Base-by-base conservation (phyloP, 306 rosid species). In the Quercus robur region DNA sequence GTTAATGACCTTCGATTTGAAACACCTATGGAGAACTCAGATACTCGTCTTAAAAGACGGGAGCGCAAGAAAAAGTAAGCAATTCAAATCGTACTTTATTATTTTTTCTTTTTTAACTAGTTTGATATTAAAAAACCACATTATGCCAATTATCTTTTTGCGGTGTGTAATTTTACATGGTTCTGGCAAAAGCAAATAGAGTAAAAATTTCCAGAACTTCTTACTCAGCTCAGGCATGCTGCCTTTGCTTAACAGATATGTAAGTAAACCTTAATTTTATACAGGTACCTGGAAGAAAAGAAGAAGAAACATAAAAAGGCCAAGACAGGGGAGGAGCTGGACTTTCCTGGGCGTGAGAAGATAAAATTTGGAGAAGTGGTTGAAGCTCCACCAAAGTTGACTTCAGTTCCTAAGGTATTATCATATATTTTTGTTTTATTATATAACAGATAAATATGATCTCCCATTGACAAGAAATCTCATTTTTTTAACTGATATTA, bases 341-440 rank as follows among this genome's bases (percentile, higher is more conserved):
- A 82, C 70, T 95, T 95, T 67, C 99, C 96, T 5, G 89, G 88
- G 67, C 92, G 61, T 0, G 99, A 95, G 79, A 77, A 91, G 74
- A 84, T 95, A 58, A 81, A 84, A 84, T 95, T 93, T 82, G 99
- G 99, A 71, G 99, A 95, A 75, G 89, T 93, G 51, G 99, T 93
- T 74, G 85, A 87, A 86, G 99, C 96, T 68, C 99, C 99, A 58
- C 96, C 93, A 17, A 95, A 95, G 88, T 81, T 95, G 71, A 76
- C 84, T 61, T 70, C 75, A 28, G 80, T 71, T 82, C 93, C 96
- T 4, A 95, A 85, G 97, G 99, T 93, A 88, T 78, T 75, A 41
- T 75, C 28, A 33, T 80, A 38, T 38, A 38, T 23, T 66, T 69
- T 62, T 78, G 55, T 72, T 33, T 35, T 66, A 73, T 70, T 71